phyloP scores from a whole-genome alignment of 345 rosid species.

The Salix purpurea region DNA sequence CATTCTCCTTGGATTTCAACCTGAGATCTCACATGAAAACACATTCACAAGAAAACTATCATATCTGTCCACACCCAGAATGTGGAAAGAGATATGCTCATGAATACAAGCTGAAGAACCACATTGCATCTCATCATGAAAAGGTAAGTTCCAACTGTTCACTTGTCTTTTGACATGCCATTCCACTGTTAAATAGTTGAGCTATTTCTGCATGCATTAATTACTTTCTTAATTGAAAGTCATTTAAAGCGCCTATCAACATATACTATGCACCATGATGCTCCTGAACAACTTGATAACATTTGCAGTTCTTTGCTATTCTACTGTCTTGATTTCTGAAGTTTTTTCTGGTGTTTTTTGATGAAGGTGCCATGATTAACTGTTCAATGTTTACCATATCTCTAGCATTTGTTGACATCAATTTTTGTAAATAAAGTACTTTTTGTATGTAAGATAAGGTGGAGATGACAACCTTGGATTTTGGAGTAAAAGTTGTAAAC shows the following conservation, averaged over 20 bases:
- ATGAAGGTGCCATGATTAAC: background rate
- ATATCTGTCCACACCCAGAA: conserved; percentile 79
- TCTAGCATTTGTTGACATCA: background rate
- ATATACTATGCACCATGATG: background rate
- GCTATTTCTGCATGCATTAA: background rate
- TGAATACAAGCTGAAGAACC: conserved; percentile 94
- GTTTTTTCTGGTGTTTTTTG: background rate
- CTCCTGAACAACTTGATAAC: background rate
- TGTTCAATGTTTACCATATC: too few relatives aligned
- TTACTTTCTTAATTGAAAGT: background rate
- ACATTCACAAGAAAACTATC: conserved; percentile 96
- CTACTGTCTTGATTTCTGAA: background rate
- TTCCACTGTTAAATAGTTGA: background rate
- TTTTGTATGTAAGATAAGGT: background rate
- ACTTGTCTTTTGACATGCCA: background rate
- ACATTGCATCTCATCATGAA: conserved; percentile 73
- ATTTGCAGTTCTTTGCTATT: background rate
- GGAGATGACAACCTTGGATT: background rate
- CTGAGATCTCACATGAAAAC: conserved; percentile 98
- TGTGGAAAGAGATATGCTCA: conserved; percentile 99
- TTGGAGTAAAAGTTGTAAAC: background rate
- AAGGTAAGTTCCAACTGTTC: conserved; percentile 42
- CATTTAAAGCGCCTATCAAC: background rate
- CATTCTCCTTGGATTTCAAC: conserved; percentile 96
- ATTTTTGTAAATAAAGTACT: background rate